These are phyloP conservation scores for Aspergillus baeticus DNA, from an alignment of 495 filamentous ascomycete species.

Conservation along the genomic window DNA sequence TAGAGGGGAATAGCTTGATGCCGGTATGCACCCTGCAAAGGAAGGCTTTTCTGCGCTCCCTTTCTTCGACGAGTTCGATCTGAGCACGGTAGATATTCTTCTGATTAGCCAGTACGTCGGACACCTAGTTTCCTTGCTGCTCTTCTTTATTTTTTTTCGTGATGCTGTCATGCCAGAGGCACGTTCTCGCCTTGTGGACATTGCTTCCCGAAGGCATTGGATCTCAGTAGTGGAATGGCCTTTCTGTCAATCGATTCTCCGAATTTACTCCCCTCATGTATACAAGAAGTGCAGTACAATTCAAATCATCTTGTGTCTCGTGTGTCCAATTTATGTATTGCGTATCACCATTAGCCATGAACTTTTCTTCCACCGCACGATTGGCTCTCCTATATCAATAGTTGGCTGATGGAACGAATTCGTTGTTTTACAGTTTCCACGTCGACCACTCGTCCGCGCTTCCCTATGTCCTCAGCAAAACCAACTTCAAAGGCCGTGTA, in stretches of 20 bases:
- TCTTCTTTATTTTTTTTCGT: neutral
- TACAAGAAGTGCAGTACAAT: conserved; percentile 35
- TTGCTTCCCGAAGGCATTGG: conserved; percentile 1
- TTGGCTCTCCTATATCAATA: neutral
- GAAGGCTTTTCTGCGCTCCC: conserved; percentile 90
- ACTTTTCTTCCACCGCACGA: neutral
- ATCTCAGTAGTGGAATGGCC: conserved; percentile 7
- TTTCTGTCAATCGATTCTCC: conserved; percentile 14
- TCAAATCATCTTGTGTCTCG: conserved; percentile 19
- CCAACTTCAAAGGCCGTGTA: conserved; percentile 92
- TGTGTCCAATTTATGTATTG: conserved; percentile 21
- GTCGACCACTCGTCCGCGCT: conserved; percentile 95
- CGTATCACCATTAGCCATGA: conserved; percentile 14
- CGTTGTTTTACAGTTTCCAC: conserved; percentile 69
- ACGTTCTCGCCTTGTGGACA: conserved; percentile 7
- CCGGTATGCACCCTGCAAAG: conserved; percentile 95
- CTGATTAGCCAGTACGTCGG: conserved; percentile 92
- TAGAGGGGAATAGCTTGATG: conserved; percentile 70
- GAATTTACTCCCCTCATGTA: conserved; percentile 24
- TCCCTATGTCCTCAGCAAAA: conserved; percentile 95
- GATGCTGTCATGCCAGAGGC: conserved; percentile 7
- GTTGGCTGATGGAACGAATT: conserved; percentile 24
- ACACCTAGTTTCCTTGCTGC: conserved; percentile 17
- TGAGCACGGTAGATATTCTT: conserved; percentile 95
- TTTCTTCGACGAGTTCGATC: conserved; percentile 97